Conservation (phyloP, 148 eudicot species). For the Fagopyrum esculentum region DNA sequence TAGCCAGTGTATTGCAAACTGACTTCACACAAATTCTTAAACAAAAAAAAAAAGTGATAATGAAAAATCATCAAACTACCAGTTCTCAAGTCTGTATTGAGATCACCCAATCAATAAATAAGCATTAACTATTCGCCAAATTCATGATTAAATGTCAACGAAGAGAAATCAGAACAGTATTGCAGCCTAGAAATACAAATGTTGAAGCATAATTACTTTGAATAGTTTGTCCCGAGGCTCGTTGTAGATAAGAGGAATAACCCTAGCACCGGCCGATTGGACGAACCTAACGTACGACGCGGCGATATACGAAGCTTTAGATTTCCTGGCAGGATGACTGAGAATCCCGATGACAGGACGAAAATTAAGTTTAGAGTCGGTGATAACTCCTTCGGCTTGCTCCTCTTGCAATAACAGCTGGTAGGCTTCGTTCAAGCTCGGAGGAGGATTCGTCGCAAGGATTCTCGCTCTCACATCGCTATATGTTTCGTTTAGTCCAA, state of each 20-base stretch:
- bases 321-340: constrained; percentile 82
- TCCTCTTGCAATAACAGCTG: constrained; percentile 4
- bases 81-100: background rate
- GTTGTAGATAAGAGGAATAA: constrained; percentile 77
- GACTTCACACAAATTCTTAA: background rate
- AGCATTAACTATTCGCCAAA: background rate
- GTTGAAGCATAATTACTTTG: constrained; percentile 25
- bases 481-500: constrained; percentile 1
- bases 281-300: constrained; percentile 90
- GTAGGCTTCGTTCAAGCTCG: background rate
- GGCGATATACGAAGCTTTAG: constrained; percentile 66
- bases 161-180: background rate
- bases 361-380: constrained; percentile 47
- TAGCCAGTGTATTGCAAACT: background rate
- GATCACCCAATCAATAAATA: background rate
- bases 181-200: too few species aligned
- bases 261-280: constrained; percentile 91
- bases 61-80: background rate
- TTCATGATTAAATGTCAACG: background rate
- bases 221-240: constrained; percentile 55
- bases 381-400: background rate
- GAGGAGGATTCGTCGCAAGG: background rate
- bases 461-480: background rate
- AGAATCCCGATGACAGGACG: constrained; percentile 87
- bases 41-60: background rate